These are phyloP conservation scores for Aspergillus diversus DNA, from an alignment of 495 filamentous ascomycete genomes.

Conservation along the genomic window DNA sequence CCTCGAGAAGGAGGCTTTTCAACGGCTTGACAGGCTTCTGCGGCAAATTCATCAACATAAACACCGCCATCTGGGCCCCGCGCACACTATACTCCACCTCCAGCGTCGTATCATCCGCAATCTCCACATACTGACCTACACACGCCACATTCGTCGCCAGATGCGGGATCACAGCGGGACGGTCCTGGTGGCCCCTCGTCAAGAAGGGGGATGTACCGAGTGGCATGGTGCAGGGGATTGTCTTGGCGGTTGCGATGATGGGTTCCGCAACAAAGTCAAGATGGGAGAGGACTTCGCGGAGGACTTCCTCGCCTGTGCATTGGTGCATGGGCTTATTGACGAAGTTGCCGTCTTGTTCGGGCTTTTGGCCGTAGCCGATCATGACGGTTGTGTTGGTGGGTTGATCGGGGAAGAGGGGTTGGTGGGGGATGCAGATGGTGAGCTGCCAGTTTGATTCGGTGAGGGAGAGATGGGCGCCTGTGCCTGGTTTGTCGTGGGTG, in stretches of 20 bases:
- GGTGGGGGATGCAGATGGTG: constrained; percentile 40
- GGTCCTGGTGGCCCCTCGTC: constrained; percentile 31
- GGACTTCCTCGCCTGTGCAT: constrained; percentile 44
- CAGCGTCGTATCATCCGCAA: constrained; percentile 40
- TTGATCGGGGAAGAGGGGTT: constrained; percentile 41
- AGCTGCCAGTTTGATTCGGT: constrained; percentile 42
- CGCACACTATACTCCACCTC: constrained; percentile 49
- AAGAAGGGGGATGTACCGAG: constrained; percentile 40
- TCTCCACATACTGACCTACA: constrained; percentile 49
- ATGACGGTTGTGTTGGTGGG: constrained; percentile 32
- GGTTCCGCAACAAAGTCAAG: constrained; percentile 27
- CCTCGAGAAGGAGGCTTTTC: constrained; percentile 23
- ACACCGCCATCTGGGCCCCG: constrained; percentile 43
- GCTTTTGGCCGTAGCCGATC: constrained; percentile 43
- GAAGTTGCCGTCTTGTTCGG: constrained; percentile 32
- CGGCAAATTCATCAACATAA: constrained; percentile 26
- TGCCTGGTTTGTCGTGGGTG: constrained; percentile 37
- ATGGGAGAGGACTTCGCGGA: constrained; percentile 39
- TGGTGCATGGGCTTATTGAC: constrained; percentile 43
- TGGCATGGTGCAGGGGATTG: constrained; percentile 40
- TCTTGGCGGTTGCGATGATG: constrained; percentile 24
- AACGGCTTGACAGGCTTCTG: constrained; percentile 15
- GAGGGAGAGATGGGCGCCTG: constrained; percentile 38
- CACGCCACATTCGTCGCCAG: constrained; percentile 39
- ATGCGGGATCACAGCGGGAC: constrained; percentile 39